Percentiles rank a stretch among this genome's conserved stretches.
These are phyloP conservation scores for Aphanomyces euteiches DNA, from an alignment of 352 stramenopile genomes.

Conservation along the genomic window DNA sequence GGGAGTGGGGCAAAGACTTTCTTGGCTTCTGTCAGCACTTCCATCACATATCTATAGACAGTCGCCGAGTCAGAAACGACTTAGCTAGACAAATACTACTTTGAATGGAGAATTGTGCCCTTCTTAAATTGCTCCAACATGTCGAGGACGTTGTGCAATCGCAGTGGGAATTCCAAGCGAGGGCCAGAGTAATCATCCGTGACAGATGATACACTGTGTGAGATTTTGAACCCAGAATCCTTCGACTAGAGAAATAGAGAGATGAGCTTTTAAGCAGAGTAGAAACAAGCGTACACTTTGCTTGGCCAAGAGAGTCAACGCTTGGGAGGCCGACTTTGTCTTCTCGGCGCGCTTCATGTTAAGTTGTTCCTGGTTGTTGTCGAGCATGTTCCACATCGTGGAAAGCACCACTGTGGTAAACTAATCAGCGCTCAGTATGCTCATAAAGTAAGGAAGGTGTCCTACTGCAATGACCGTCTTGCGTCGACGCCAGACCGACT, in stretches of 20 bases:
- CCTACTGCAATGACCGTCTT: constrained; percentile 30
- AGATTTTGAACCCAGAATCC: constrained; percentile 35
- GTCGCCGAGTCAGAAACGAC: not conserved
- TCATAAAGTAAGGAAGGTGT: not conserved
- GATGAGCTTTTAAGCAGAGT: not conserved
- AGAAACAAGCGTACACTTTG: constrained; percentile 44
- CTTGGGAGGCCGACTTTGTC: constrained; percentile 80
- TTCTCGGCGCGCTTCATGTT: constrained; percentile 84
- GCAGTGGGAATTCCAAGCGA: constrained; percentile 78
- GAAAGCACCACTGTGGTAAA: constrained; percentile 78
- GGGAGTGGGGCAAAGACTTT: constrained; percentile 55
- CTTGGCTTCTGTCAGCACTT: constrained; percentile 73
- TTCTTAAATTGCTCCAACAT: constrained; percentile 91
- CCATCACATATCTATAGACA: constrained; percentile 64
- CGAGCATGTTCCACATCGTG: constrained; percentile 84
- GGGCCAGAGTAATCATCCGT: constrained; percentile 68
- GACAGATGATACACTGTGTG: constrained; percentile 55
- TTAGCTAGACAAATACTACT: constrained; percentile 35
- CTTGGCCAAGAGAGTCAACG: constrained; percentile 68
- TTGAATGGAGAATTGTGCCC: constrained; percentile 82
- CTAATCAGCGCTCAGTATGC: constrained; percentile 31
- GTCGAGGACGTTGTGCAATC: constrained; percentile 76
- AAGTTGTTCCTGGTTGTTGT: constrained; percentile 88
- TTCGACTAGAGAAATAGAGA: constrained; percentile 25
- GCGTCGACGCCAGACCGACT: constrained; percentile 67